These are phyloP conservation scores for Penicillium frequentans DNA, from an alignment of 2,329 filamentous ascomycete species.

Conservation along the genomic window DNA sequence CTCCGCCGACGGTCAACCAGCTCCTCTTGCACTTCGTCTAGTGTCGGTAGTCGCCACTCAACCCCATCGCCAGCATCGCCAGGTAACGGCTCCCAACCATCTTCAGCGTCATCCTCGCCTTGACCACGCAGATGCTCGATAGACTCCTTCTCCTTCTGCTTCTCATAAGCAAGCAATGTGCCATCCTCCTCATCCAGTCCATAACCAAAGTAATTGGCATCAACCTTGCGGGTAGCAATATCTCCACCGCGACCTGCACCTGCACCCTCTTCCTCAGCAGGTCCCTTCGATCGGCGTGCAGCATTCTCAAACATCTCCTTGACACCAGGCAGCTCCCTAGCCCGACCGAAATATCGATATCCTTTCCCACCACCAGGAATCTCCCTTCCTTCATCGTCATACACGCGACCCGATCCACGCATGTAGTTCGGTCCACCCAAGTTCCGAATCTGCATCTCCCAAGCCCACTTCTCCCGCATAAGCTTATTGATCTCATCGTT, in stretches of 20 bases:
- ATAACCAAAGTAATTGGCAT: slow-evolving; percentile 95
- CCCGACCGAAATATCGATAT: slow-evolving; percentile 91
- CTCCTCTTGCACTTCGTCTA: slow-evolving; percentile 93
- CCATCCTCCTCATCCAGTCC: slow-evolving; percentile 90
- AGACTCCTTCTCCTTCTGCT: slow-evolving; percentile 78
- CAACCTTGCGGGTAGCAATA: slow-evolving; percentile 65
- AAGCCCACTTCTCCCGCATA: slow-evolving; percentile 98
- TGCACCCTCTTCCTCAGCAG: slow-evolving; percentile 67
- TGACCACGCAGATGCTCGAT: slow-evolving; percentile 65
- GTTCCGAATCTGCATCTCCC: slow-evolving; percentile 95
- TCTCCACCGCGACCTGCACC: slow-evolving; percentile 46
- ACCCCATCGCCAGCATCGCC: slow-evolving; percentile 83
- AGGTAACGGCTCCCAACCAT: slow-evolving; percentile 80
- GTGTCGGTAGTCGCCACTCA: slow-evolving; percentile 77
- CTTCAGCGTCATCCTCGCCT: slow-evolving; percentile 59
- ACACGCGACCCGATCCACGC: slow-evolving; percentile 68
- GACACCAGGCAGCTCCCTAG: slow-evolving; percentile 85
- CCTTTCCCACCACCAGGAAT: slow-evolving; percentile 76
- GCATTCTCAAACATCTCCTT: slow-evolving; percentile 93
- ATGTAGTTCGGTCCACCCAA: slow-evolving; percentile 98
- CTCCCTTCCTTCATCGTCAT: slow-evolving; percentile 72
- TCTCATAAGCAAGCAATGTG: slow-evolving; percentile 76
- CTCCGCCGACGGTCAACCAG: slow-evolving; percentile 81
- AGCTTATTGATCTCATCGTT: slow-evolving; percentile 99
- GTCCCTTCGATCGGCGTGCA: slow-evolving; percentile 60